phyloP scores from a whole-genome alignment of 202 grass and related monocot genomes.

The Hordeum pubiflorum region DNA sequence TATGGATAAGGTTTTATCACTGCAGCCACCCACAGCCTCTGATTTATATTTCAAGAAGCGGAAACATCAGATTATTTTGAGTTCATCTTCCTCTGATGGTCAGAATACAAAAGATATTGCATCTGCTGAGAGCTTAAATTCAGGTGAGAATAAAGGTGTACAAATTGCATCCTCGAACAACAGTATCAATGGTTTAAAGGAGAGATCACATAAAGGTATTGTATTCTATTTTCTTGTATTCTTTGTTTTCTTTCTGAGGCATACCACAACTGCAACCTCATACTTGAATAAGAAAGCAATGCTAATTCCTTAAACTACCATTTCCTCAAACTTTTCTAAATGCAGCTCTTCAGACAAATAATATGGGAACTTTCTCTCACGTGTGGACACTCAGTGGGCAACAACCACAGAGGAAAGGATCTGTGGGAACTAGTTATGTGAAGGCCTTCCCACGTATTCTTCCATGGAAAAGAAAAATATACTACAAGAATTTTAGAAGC shows the following conservation, averaged over 20 bases:
- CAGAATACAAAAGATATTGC: conserved; percentile 34
- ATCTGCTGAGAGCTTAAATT: conserved; percentile 50
- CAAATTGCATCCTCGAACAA: conserved; percentile 38
- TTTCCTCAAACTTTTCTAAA: conserved; percentile 27
- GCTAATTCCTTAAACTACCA: conserved; percentile 16
- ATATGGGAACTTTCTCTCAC: conserved; percentile 44
- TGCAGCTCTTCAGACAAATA: conserved; percentile 62
- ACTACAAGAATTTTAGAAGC: conserved; percentile 46
- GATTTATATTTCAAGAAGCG: conserved; percentile 85
- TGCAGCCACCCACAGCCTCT: conserved; percentile 25
- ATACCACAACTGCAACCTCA: background rate
- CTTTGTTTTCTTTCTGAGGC: conserved; percentile 9
- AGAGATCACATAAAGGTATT: conserved; percentile 58
- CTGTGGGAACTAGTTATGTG: conserved; percentile 28
- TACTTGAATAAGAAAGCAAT: conserved; percentile 16
- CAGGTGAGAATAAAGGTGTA: conserved; percentile 55
- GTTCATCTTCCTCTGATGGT: conserved; percentile 45
- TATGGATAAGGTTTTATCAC: conserved; percentile 34
- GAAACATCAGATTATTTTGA: conserved; percentile 84
- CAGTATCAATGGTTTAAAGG: conserved; percentile 29
- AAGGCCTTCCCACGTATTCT: conserved; percentile 67
- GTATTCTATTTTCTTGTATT: conserved; percentile 33
- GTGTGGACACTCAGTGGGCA: conserved; percentile 75
- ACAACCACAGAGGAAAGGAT: conserved; percentile 46
- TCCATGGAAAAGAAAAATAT: conserved; percentile 88